Base-by-base conservation (phyloP, 2,329 filamentous ascomycete species). In the Xylaria digitata region DNA sequence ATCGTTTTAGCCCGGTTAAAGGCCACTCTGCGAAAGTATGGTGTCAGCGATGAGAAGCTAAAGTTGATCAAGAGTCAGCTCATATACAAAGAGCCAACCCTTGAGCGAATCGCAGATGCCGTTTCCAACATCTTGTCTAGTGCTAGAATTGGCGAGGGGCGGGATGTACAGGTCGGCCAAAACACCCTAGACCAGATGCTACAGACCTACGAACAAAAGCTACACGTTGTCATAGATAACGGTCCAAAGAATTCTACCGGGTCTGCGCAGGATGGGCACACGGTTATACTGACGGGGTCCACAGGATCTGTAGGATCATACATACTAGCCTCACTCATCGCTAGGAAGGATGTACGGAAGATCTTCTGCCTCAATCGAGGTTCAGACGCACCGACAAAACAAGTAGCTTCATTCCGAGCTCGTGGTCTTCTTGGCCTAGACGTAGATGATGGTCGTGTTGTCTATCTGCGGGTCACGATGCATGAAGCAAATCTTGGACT, bases 401-500 rank as follows among this genome's bases (percentile, higher is more conserved):
- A 50, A 64, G 60, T 4, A 58, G 34, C 52, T 13, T 68, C 62
- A 17, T 65, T 68, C 49, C 37, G 26, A 23, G 30, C 40, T 17
- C 61, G 66, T 1, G 57, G 66, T 5, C 61, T 68, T 9, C 2
- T 58, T 9, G 43, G 55, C 4, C 7, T 19, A 2, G 34, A 57
- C 1, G 2, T 9, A 1, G 32, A 64, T 3, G 37, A 45, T 6
- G 46, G 15, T 6, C 71, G 70, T 32, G 67, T 73, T 1, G 57
- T 68, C 4, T 73, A 73, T 61, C 49, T 73, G 1, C 65, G 67
- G 7, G 59, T 52, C 19, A 59, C 65, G 43, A 59, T 69, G 21
- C 46, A 65, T 5, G 70, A 61, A 34, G 58, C 70, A 6, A 42
- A 64, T 13, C 63, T 74, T 1, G 73, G 73, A 0, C 67, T 74